Evolutionary conservation across 2,329 filamentous ascomycete species (phyloP).

Genomic region (Cadophora gregata): DNA sequence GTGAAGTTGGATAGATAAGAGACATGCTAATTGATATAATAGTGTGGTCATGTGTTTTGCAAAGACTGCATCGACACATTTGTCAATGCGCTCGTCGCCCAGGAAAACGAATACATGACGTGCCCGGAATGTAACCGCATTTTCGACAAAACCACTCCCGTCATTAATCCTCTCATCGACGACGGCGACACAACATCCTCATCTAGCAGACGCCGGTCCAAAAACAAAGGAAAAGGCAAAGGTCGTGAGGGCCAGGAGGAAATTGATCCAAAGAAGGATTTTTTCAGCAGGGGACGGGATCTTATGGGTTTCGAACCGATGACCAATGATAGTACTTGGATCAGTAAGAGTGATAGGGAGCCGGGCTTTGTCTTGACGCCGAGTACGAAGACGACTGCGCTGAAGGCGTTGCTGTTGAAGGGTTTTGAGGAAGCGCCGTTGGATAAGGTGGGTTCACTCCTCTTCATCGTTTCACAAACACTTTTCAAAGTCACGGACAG

Average conservation of each 20-base stretch:
- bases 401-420: conserved; percentile 46
- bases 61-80: conserved; percentile 50
- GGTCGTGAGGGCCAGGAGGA: background rate
- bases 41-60: conserved; percentile 64
- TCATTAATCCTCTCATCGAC: conserved; percentile 13
- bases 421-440: conserved; percentile 51
- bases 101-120: conserved; percentile 34
- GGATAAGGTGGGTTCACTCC: conserved; percentile 50
- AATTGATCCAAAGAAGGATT: conserved; percentile 16
- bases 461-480: background rate
- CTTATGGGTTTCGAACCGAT: conserved; percentile 37
- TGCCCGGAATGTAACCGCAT: conserved; percentile 37
- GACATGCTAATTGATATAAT: conserved; percentile 9
- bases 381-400: conserved; percentile 48
- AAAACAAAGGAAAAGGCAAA: background rate
- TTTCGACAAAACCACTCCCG: conserved; percentile 15
- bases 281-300: conserved; percentile 35
- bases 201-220: background rate
- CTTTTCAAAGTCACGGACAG: background rate
- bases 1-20: background rate
- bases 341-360: conserved; percentile 35
- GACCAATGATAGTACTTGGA: conserved; percentile 35
- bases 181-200: conserved; percentile 21
- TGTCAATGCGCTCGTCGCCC: conserved; percentile 40
- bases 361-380: conserved; percentile 42